Conservation (phyloP, 352 stramenopile species). For the Phytophthora pisi region DNA sequence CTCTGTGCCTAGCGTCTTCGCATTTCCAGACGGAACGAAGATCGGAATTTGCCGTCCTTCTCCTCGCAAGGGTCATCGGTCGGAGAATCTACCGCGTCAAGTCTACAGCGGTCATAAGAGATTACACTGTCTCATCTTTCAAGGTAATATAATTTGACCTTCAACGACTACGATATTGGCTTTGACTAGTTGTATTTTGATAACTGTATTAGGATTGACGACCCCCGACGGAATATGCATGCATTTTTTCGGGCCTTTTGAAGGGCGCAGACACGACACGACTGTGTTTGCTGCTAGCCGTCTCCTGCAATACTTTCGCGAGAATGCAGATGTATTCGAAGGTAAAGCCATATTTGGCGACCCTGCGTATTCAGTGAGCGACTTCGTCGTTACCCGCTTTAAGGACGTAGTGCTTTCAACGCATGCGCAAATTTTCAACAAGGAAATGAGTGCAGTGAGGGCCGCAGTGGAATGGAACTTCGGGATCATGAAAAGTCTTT, state of each 20-base stretch:
- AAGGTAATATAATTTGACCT: too few species aligned
- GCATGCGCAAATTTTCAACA: not conserved
- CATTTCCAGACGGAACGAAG: too few species aligned
- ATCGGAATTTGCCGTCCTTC: too few species aligned
- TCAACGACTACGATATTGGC: too few species aligned
- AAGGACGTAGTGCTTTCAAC: not conserved
- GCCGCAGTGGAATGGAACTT: not conserved
- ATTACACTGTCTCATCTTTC: too few species aligned
- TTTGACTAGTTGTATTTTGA: too few species aligned
- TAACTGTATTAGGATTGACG: too few species aligned
- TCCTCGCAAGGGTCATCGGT: too few species aligned
- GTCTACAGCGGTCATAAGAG: too few species aligned
- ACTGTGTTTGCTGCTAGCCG: not conserved
- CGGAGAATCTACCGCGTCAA: too few species aligned
- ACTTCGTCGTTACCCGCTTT: not conserved
- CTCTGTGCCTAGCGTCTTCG: too few species aligned
- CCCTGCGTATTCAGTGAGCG: not conserved
- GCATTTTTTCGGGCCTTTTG: not conserved
- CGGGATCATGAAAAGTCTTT: not conserved
- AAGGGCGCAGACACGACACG: not conserved
- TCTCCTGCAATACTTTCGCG: not conserved
- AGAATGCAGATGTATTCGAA: not conserved
- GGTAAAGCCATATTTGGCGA: conserved; percentile 1
- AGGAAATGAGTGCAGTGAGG: not conserved
- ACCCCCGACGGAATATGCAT: not conserved